A percentile compares a stretch with the other conserved stretches of the same genome.
These are phyloP conservation scores for Thielaviopsis punctulata DNA, from an alignment of 2,329 filamentous ascomycete species.

Conservation along the genomic window DNA sequence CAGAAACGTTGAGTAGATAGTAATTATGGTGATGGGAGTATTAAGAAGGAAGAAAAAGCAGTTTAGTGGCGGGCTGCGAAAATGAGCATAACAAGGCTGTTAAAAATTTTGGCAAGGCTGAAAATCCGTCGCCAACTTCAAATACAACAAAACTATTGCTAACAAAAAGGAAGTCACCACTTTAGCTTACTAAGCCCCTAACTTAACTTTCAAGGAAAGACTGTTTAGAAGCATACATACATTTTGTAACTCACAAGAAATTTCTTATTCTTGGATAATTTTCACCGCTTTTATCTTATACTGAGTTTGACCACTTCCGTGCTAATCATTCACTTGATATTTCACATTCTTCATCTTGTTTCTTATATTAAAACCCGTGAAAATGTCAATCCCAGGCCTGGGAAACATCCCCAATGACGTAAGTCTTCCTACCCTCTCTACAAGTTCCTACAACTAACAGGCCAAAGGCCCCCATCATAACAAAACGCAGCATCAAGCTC, in stretches of 20 bases:
- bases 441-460: background rate
- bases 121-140: background rate
- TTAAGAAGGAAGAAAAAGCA: background rate
- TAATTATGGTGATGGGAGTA: background rate
- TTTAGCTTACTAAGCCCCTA: background rate
- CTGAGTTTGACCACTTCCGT: too few relatives aligned
- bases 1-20: background rate
- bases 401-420: slow-evolving; percentile 49
- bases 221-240: too few relatives aligned
- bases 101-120: slow-evolving; percentile 5
- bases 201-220: too few relatives aligned
- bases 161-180: background rate
- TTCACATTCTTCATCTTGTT: background rate
- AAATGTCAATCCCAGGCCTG: slow-evolving; percentile 59
- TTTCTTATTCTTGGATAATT: too few relatives aligned
- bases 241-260: too few relatives aligned
- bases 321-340: too few relatives aligned
- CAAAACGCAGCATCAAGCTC: slow-evolving; percentile 34
- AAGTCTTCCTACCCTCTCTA: slow-evolving; percentile 16
- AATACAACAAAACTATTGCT: background rate
- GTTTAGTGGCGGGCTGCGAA: background rate
- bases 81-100: slow-evolving; percentile 5
- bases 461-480: slow-evolving; percentile 10
- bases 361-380: background rate
- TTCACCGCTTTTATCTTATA: too few relatives aligned